Conservation (phyloP, 352 stramenopile genomes). For the Phytophthora macrochlamydospora region DNA sequence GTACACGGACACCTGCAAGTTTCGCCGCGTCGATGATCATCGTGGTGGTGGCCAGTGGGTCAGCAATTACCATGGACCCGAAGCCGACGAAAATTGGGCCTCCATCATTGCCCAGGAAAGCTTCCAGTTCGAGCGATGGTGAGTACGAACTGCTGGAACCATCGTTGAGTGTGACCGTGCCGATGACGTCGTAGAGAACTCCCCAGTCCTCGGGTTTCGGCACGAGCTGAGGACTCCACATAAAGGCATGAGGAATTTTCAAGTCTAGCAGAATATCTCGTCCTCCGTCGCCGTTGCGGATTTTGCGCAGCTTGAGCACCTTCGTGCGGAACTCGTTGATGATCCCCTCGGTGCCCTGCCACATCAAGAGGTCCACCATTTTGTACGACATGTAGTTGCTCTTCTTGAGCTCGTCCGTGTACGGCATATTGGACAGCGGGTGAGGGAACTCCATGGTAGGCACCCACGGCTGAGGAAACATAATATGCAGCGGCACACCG, state of each 20-base stretch:
- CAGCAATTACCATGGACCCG: slow-evolving; percentile 91
- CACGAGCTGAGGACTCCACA: slow-evolving; percentile 66
- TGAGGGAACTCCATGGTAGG: slow-evolving; percentile 89
- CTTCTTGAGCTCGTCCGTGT: slow-evolving; percentile 56
- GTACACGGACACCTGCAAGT: slow-evolving; percentile 63
- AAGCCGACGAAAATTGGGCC: slow-evolving; percentile 94
- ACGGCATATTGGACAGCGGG: slow-evolving; percentile 82
- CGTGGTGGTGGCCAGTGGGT: slow-evolving; percentile 66
- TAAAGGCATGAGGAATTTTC: slow-evolving; percentile 64
- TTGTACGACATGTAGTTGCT: slow-evolving; percentile 63
- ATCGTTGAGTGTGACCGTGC: slow-evolving; percentile 50
- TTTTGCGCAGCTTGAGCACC: slow-evolving; percentile 51
- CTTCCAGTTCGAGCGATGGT: slow-evolving; percentile 21
- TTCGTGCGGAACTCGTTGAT: slow-evolving; percentile 66
- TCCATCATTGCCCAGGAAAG: slow-evolving; percentile 42
- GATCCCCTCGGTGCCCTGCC: slow-evolving; percentile 48
- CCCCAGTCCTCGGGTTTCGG: slow-evolving; percentile 65
- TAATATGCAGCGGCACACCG: slow-evolving; percentile 92
- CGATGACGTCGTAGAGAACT: slow-evolving; percentile 52
- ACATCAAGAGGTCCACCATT: slow-evolving; percentile 57
- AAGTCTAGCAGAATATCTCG: slow-evolving; percentile 50
- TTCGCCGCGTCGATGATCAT: slow-evolving; percentile 84
- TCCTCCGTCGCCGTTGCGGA: slow-evolving; percentile 39
- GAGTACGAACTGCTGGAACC: slow-evolving; percentile 27
- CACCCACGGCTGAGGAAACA: slow-evolving; percentile 91